Conservation (phyloP, 2,329 filamentous ascomycete species). For the Fusarium sp. region DNA sequence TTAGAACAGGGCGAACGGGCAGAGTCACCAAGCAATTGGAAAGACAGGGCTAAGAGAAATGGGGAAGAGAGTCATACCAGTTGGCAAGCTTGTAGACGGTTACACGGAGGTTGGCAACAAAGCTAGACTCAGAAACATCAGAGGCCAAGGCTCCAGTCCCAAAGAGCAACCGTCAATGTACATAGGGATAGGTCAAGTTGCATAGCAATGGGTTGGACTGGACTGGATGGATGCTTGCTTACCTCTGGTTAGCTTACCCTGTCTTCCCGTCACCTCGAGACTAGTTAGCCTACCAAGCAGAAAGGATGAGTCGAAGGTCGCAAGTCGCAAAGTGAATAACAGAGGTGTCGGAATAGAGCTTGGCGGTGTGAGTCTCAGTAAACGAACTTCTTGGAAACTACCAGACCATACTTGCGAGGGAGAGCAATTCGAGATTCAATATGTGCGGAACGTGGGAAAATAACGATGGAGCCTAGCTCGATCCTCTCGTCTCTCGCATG, state of each 20-base stretch:
- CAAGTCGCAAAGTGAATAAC: conserved; percentile 10
- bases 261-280: conserved; percentile 18
- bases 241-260: conserved; percentile 30
- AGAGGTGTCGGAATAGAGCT: conserved; percentile 17
- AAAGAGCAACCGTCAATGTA: conserved; percentile 26
- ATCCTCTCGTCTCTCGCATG: conserved; percentile 17
- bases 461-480: conserved; percentile 30
- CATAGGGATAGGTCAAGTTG: conserved; percentile 23
- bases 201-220: conserved; percentile 19
- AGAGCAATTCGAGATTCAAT: neutral
- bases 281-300: conserved; percentile 22
- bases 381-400: conserved; percentile 16
- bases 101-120: conserved; percentile 26
- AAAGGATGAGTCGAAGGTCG: conserved; percentile 10
- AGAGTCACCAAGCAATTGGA: conserved; percentile 34
- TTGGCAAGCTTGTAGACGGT: conserved; percentile 26
- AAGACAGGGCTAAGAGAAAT: conserved; percentile 41
- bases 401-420: conserved; percentile 3
- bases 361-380: conserved; percentile 26
- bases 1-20: conserved; percentile 43
- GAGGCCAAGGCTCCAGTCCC: conserved; percentile 29
- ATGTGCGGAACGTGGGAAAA: conserved; percentile 27
- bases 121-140: conserved; percentile 19
- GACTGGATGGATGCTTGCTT: conserved; percentile 10
- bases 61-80: conserved; percentile 35